Evolutionary conservation across 768 basidiomycete species (phyloP).

Genomic region (Pholiota molesta): DNA sequence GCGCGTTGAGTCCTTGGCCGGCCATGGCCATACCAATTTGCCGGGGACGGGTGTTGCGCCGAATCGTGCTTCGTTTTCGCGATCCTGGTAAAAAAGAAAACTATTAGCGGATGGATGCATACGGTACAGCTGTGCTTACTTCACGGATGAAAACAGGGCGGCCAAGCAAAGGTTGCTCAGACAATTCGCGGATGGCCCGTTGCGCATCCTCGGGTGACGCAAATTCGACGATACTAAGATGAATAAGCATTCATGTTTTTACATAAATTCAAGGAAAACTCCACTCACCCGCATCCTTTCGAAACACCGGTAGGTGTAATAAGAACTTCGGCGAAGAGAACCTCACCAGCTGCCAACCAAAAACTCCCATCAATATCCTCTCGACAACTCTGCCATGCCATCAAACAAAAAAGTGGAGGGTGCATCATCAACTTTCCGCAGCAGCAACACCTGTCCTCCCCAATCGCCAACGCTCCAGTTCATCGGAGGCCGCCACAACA

Average conservation of each 20-base stretch:
- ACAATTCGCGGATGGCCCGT: conserved; percentile 86
- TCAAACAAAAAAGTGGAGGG: conserved; percentile 34
- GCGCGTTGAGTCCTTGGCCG: conserved; percentile 82
- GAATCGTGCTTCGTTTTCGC: conserved; percentile 94
- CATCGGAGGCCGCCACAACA: conserved; percentile 32
- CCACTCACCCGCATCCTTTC: conserved; percentile 96
- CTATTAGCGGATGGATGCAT: neutral
- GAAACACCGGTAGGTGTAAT: conserved; percentile 95
- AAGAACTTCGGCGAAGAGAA: conserved; percentile 99
- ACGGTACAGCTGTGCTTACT: conserved; percentile 42
- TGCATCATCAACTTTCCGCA: conserved; percentile 17
- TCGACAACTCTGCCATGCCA: conserved; percentile 63
- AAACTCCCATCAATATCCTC: conserved; percentile 96
- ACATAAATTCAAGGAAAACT: neutral
- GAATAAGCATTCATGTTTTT: conserved; percentile 9
- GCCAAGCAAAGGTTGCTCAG: conserved; percentile 88
- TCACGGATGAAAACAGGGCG: conserved; percentile 97
- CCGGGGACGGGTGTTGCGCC: conserved; percentile 95
- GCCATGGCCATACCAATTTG: conserved; percentile 97
- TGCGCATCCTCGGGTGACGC: conserved; percentile 88
- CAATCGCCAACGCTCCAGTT: conserved; percentile 44
- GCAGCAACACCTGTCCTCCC: conserved; percentile 36
- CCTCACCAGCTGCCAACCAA: conserved; percentile 97
- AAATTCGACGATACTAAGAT: conserved; percentile 89
- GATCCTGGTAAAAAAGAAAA: conserved; percentile 64